phyloP scores from a whole-genome alignment of 1,284 basidiomycete genomes.

The Fomitopsis palustris region DNA sequence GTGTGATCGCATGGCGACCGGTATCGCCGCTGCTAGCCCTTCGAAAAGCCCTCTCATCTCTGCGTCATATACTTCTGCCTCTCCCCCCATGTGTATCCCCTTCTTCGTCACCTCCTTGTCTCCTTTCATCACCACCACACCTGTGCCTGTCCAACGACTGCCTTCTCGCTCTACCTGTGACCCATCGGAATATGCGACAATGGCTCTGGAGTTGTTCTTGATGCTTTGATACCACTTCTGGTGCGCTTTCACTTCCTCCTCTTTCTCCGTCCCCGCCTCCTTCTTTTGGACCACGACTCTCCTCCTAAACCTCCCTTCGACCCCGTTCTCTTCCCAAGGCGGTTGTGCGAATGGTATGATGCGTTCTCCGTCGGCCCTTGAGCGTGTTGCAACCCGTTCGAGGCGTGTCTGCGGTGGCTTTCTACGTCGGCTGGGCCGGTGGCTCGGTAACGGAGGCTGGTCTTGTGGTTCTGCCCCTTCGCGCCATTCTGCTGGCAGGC shows the following conservation, averaged over 20 bases:
- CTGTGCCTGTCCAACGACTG: constrained; percentile 6
- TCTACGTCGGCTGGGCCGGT: background rate
- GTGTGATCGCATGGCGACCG: background rate
- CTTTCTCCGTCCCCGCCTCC: constrained; percentile 11
- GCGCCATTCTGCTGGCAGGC: constrained; percentile 12
- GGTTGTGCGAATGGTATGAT: background rate
- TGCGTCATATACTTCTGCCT: constrained; percentile 28
- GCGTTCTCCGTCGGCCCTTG: background rate
- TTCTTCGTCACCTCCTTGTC: constrained; percentile 10
- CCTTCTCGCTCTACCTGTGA: constrained; percentile 22
- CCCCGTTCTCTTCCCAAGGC: constrained; percentile 1
- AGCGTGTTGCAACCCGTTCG: background rate
- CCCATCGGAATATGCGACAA: constrained; percentile 27
- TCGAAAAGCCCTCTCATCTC: constrained; percentile 17
- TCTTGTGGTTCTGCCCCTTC: background rate
- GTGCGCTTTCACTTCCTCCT: background rate
- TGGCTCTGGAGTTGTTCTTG: background rate
- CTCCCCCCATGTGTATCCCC: constrained; percentile 19
- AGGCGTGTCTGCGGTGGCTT: background rate
- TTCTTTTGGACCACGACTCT: background rate
- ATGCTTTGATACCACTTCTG: background rate
- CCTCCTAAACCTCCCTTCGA: background rate
- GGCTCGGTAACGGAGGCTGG: background rate
- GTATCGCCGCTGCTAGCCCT: background rate
- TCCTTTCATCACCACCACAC: constrained; percentile 16